Percentiles rank a stretch among this genome's conserved stretches.
These are phyloP conservation scores for Saccharomyces kudriavzevii DNA, from an alignment of 805 yeast species.

Conservation along the genomic window DNA sequence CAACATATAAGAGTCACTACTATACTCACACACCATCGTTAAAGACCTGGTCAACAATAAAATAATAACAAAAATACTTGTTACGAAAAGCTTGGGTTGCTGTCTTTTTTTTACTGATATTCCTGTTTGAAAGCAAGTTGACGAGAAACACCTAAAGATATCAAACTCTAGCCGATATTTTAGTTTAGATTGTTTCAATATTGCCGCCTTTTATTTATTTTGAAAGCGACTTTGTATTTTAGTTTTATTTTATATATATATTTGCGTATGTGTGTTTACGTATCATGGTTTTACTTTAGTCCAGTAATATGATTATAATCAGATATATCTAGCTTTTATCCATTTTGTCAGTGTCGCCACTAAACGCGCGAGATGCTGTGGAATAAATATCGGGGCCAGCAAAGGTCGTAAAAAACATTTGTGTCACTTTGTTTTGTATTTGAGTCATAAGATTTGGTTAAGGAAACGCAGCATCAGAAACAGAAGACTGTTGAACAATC, in stretches of 20 bases:
- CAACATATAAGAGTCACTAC: slow-evolving; percentile 30
- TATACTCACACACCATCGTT: slow-evolving; percentile 46
- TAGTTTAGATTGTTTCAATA: background rate
- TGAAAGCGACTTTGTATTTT: slow-evolving; percentile 17
- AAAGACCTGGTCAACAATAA: slow-evolving; percentile 48
- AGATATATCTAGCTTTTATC: background rate
- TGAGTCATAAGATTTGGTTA: no score
- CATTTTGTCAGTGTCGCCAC: background rate
- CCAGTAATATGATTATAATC: background rate
- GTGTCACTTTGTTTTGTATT: background rate
- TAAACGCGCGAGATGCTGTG: background rate
- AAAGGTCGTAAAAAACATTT: background rate
- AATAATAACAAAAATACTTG: slow-evolving; percentile 7
- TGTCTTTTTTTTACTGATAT: background rate
- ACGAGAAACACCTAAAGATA: background rate
- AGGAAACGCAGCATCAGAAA: no score
- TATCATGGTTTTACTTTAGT: slow-evolving; percentile 3
- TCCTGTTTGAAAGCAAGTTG: background rate
- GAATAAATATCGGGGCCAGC: background rate
- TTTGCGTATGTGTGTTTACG: background rate
- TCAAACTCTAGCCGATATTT: background rate
- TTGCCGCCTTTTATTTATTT: background rate
- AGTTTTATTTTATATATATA: slow-evolving; percentile 8
- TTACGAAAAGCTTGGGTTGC: background rate
- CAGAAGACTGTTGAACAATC: background rate